Evolutionary conservation across 345 rosid genomes (phyloP), one percentile per base, ranked within the genome.

Genomic region (Hibiscus tridactylites): DNA sequence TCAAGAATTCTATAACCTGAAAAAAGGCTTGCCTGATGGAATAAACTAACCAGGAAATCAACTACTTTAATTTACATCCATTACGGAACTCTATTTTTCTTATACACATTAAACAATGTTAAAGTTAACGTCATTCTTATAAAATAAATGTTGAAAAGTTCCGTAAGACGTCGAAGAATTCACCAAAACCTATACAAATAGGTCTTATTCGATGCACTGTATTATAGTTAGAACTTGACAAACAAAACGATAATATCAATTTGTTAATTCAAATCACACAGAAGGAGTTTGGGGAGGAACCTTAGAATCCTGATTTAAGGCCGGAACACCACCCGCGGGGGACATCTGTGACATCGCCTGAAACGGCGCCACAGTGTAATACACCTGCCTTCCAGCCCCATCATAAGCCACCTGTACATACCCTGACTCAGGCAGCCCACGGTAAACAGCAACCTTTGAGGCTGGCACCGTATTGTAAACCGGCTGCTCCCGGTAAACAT

Each of bases 371-470:
- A 81, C 39, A 6, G 82, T 77, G 76, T 78, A 83, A 72, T 84
- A 88, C 33, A 84, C 82, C 70, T 78, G 88, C 77, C 90, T 80
- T 52, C 92, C 90, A 1, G 87, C 75, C 42, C 81, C 74, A 33
- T 86, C 90, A 37, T 80, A 84, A 9, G 70, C 86, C 65, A 84
- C 72, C 66, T 80, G 89, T 24, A 82, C 61, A 70, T 73, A 81
- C 6, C 85, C 83, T 0, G 74, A 50, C 68, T 83, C 86, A 0
- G 80, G 72, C 65, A 68, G 69, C 4, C 68, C 77, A 3, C 16
- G 13, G 44, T 77, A 78, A 33, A 49, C 80, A 46, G 77, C 83
- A 29, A 68, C 74, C 17, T 75, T 75, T 16, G 81, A 71, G 11
- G 70, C 6, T 9, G 79, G 75, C 11, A 73, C 74, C 28, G 78